phyloP scores from a whole-genome alignment of 2,329 filamentous ascomycete genomes.

The Fusarium staphyleae region DNA sequence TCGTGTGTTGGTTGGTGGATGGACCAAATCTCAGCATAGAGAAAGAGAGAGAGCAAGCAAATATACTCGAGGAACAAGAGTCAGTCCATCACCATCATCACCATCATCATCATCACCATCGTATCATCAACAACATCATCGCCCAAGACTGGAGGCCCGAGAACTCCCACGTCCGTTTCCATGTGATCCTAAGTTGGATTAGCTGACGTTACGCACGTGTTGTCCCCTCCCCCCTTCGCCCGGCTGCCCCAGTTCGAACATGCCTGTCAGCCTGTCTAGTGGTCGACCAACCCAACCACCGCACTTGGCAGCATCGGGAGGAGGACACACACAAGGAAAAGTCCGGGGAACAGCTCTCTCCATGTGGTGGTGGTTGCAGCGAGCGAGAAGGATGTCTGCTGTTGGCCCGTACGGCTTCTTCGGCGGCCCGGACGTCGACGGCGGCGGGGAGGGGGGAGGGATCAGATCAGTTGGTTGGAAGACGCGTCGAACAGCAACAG shows the following conservation, averaged over 20 bases:
- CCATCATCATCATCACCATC: too few species aligned
- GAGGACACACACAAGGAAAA: not conserved
- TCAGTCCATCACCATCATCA: too few species aligned
- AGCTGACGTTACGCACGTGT: slow-evolving; percentile 36
- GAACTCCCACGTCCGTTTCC: not conserved
- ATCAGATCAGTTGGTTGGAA: slow-evolving; percentile 3
- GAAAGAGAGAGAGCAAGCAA: too few species aligned
- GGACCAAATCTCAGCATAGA: not conserved
- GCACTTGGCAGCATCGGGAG: too few species aligned
- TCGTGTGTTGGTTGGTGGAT: slow-evolving; percentile 4
- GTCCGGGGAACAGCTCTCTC: not conserved
- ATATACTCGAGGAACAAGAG: too few species aligned
- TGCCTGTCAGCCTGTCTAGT: too few species aligned
- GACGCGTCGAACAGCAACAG: slow-evolving; percentile 1
- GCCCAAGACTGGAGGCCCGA: too few species aligned
- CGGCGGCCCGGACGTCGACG: slow-evolving; percentile 7
- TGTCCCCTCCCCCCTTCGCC: slow-evolving; percentile 2
- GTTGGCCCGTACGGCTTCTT: too few species aligned
- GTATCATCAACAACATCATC: not conserved
- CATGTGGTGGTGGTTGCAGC: slow-evolving; percentile 15
- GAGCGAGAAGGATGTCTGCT: too few species aligned
- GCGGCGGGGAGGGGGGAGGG: too few species aligned
- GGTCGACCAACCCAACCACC: too few species aligned
- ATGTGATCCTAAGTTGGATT: slow-evolving; percentile 13
- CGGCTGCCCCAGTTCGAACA: slow-evolving; percentile 5